Evolutionary conservation across 768 basidiomycete species (phyloP), one percentile per base, ranked within the genome.

Genomic region (Cystofilobasidium bisporidii): DNA sequence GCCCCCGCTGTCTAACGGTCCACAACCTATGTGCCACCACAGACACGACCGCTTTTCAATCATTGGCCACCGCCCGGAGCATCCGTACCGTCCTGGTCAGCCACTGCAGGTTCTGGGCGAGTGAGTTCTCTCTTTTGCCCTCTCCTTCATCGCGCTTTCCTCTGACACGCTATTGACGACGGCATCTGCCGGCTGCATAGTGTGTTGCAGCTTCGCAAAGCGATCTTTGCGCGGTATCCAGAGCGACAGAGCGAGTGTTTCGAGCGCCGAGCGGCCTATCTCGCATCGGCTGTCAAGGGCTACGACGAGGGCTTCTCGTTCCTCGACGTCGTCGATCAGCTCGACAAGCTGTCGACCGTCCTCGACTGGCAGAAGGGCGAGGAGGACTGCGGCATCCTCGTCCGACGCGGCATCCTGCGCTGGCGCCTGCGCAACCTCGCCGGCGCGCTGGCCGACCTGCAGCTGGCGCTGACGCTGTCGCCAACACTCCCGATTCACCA

Each of bases 171-270:
- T n/a, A n/a, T n/a, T n/a, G n/a, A n/a, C n/a, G n/a, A n/a, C n/a
- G n/a, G n/a, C n/a, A n/a, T n/a, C n/a, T 14, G 10, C 53, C 22
- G 8, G n/a, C 26, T n/a, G n/a, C n/a, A n/a, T n/a, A 56, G 53
- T 10, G 63, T 69, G 15, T 38, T 64, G 3, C 68, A 69, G 33
- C 47, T 69, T 18, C 32, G 68, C 20, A 30, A 36, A 2, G 68
- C 68, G 3, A 64, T 69, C 48, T 64, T 64, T 36, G 33, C 56
- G 32, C 57, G 53, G 50, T 68, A 26, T 32, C 68, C 68, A 1
- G 68, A 69, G 33, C 62, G 68, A 15, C 33, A 63, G 38, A 57
- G 64, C 33, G 68, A 69, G 45, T 69, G 56, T 33, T 63, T 64
- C 30, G 53, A 57, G 12, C 57, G 68, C 8, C 43, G 68, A 30